phyloP scores from a whole-genome alignment of 768 basidiomycete genomes.

The Tulasnella calospora region DNA sequence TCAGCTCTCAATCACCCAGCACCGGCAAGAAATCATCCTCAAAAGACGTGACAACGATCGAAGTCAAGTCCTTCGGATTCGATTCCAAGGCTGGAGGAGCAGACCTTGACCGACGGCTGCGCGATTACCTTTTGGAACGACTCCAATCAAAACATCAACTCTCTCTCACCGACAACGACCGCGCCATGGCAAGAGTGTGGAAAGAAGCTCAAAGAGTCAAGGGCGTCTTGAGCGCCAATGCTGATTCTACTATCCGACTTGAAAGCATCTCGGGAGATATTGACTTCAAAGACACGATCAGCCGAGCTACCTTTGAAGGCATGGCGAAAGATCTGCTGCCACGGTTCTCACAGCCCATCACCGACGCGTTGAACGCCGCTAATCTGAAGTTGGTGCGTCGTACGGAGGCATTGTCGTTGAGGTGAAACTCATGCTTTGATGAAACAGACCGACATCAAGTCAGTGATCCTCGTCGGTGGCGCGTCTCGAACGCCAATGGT shows the following conservation, averaged over 20 bases:
- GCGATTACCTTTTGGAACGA: constrained; percentile 69
- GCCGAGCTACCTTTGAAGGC: constrained; percentile 72
- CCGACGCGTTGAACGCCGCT: constrained; percentile 63
- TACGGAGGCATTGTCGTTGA: constrained; percentile 14
- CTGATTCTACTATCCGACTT: constrained; percentile 55
- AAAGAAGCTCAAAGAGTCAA: constrained; percentile 92
- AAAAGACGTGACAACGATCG: constrained; percentile 60
- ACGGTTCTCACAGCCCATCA: constrained; percentile 65
- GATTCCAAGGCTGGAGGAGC: constrained; percentile 72
- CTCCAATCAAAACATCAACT: constrained; percentile 63
- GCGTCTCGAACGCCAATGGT: constrained; percentile 88
- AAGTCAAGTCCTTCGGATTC: constrained; percentile 67
- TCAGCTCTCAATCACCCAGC: constrained; percentile 40
- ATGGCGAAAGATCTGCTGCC: constrained; percentile 61
- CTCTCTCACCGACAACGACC: constrained; percentile 43
- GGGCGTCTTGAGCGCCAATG: constrained; percentile 87
- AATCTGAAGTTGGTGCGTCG: constrained; percentile 55
- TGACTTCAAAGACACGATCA: constrained; percentile 77
- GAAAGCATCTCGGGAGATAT: constrained; percentile 88
- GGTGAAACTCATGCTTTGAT: not conserved
- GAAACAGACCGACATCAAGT: constrained; percentile 67
- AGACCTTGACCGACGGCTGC: constrained; percentile 76
- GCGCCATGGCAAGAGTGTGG: constrained; percentile 88
- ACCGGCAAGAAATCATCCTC: constrained; percentile 33
- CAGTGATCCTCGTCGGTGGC: constrained; percentile 91